These are phyloP conservation scores for Carex arenaria DNA, from an alignment of 202 grass and related monocot genomes.

Conservation along the genomic window DNA sequence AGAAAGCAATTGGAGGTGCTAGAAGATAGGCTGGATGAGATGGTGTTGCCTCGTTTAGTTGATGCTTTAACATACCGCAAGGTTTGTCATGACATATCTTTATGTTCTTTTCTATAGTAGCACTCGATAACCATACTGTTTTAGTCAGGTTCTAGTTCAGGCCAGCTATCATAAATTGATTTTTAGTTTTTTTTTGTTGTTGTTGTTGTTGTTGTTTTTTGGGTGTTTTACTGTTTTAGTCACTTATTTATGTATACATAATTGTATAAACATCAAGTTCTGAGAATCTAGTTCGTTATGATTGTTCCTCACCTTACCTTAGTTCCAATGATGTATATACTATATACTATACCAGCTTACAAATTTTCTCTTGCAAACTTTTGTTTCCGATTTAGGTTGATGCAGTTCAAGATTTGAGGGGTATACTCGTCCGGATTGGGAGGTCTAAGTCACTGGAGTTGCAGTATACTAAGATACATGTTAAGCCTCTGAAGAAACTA, in stretches of 20 bases:
- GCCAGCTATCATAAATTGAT: not conserved
- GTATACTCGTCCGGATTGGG: slow-evolving; percentile 85
- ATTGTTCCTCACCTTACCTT: not conserved
- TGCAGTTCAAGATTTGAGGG: slow-evolving; percentile 75
- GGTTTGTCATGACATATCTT: slow-evolving; percentile 28
- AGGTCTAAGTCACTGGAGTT: slow-evolving; percentile 88
- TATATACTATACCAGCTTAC: not conserved
- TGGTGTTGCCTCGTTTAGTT: slow-evolving; percentile 81
- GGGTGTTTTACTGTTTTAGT: not conserved
- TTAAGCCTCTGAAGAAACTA: slow-evolving; percentile 92
- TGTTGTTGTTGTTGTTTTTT: not conserved
- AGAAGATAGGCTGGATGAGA: slow-evolving; percentile 92
- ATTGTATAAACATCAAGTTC: not conserved
- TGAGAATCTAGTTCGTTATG: not conserved
- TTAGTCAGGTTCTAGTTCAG: not conserved
- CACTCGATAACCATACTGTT: not conserved
- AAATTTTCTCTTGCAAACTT: not conserved
- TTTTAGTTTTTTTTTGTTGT: not conserved
- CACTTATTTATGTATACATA: not conserved
- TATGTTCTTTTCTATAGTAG: not conserved
- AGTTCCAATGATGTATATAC: not conserved
- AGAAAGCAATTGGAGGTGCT: slow-evolving; percentile 98
- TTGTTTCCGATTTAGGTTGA: slow-evolving; percentile 44
- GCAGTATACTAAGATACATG: slow-evolving; percentile 90
- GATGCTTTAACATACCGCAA: slow-evolving; percentile 94